Evolutionary conservation across 1,284 basidiomycete genomes (phyloP).

Genomic region (Ustilago curta): DNA sequence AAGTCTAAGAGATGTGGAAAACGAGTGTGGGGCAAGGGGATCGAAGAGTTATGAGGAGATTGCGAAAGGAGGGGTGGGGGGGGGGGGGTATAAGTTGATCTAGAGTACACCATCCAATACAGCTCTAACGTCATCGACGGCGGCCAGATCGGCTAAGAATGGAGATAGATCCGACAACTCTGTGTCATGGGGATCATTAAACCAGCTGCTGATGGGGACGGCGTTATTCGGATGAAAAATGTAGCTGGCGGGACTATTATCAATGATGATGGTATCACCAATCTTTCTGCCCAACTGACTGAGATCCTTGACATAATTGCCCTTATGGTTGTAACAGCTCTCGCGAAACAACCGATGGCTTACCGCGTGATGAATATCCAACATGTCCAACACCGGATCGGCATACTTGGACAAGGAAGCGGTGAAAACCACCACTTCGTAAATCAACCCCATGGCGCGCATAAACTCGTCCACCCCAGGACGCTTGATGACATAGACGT

Average conservation of each 20-base stretch:
- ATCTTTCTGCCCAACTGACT: conserved; percentile 95
- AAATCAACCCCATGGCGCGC: conserved; percentile 96
- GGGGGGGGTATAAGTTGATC: conserved; percentile 1
- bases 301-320: conserved; percentile 99
- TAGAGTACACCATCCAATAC: conserved; percentile 77
- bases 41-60: no score
- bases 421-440: conserved; percentile 98
- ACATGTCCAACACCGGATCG: conserved; percentile 95
- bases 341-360: conserved; percentile 97
- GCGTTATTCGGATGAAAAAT: conserved; percentile 99
- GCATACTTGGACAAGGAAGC: conserved; percentile 99
- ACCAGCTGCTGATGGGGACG: conserved; percentile 98
- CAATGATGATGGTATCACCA: conserved; percentile 93
- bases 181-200: conserved; percentile 84
- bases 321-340: conserved; percentile 98
- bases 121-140: conserved; percentile 89
- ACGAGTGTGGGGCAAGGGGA: no score
- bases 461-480: conserved; percentile 97
- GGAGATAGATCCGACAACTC: conserved; percentile 92
- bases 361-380: conserved; percentile 91
- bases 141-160: conserved; percentile 89
- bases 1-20: no score
- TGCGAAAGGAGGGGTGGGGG: no score
- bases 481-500: conserved; percentile 98
- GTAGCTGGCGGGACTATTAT: conserved; percentile 98